Percentiles rank a stretch among this genome's conserved stretches.
Evolutionary conservation across 306 rosid species (phyloP).

Genomic region (Abrus pulchellus): DNA sequence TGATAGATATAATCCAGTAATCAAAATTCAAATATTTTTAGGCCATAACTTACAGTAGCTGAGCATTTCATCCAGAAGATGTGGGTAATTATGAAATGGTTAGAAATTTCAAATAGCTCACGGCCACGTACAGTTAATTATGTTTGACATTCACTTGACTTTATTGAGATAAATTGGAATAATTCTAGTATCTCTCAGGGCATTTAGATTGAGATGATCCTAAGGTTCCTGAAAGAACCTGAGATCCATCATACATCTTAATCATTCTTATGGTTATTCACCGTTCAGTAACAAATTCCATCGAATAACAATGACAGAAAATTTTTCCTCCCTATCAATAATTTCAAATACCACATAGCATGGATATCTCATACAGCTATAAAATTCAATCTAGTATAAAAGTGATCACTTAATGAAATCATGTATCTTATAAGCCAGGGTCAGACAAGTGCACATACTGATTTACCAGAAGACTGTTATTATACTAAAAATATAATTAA

Average conservation of each 20-base stretch:
- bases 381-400: not conserved
- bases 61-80: constrained; percentile 2
- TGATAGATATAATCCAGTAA: not conserved
- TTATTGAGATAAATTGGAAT: not conserved
- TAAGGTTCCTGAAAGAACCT: constrained; percentile 18
- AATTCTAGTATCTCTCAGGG: not conserved
- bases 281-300: not conserved
- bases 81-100: no score
- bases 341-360: constrained; percentile 1
- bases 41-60: constrained; percentile 8
- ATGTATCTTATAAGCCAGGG: not conserved
- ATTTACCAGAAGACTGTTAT: constrained; percentile 1
- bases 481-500: constrained; percentile 1
- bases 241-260: not conserved
- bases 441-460: constrained; percentile 16
- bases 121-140: no score
- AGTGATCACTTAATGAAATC: not conserved
- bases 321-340: not conserved
- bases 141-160: not conserved
- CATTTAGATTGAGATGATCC: not conserved
- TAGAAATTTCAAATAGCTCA: not conserved
- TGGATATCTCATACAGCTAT: constrained; percentile 10
- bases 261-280: not conserved
- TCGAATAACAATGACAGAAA: not conserved
- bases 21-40: constrained; percentile 6